These are phyloP conservation scores for Beauveria brongniartii DNA, from an alignment of 2,329 filamentous ascomycete genomes.

Conservation along the genomic window DNA sequence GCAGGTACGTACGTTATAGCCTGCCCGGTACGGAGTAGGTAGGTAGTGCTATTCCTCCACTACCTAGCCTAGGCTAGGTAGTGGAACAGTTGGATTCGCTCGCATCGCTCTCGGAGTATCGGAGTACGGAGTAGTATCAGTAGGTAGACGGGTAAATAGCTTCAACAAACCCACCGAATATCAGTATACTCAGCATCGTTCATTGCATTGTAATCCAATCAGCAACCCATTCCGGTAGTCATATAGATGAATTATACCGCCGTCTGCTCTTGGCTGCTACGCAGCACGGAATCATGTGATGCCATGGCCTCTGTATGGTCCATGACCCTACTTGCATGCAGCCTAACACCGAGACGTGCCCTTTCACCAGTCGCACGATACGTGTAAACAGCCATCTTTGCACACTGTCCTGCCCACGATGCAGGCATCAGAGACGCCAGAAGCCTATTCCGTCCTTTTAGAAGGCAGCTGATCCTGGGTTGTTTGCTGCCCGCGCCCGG, in stretches of 20 bases:
- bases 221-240: too few relatives aligned
- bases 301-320: neutral
- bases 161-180: too few relatives aligned
- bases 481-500: neutral
- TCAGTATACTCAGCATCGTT: neutral
- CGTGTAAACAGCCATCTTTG: too few relatives aligned
- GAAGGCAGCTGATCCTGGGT: neutral
- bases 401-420: neutral
- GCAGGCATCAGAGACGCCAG: neutral
- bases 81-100: too few relatives aligned
- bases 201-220: neutral
- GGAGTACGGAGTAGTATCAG: constrained; percentile 1
- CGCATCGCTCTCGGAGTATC: neutral
- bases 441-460: neutral
- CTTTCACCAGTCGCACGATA: too few relatives aligned
- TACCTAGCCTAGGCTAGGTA: too few relatives aligned
- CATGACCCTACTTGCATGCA: neutral
- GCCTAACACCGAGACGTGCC: too few relatives aligned
- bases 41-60: too few relatives aligned
- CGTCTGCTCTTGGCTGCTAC: neutral
- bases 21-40: too few relatives aligned
- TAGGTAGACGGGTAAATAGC: too few relatives aligned
- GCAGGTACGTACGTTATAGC: too few relatives aligned
- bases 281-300: neutral
- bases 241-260: neutral